Conservation (phyloP, 352 stramenopile genomes). For the Hyaloperonospora arabidopsidis region DNA sequence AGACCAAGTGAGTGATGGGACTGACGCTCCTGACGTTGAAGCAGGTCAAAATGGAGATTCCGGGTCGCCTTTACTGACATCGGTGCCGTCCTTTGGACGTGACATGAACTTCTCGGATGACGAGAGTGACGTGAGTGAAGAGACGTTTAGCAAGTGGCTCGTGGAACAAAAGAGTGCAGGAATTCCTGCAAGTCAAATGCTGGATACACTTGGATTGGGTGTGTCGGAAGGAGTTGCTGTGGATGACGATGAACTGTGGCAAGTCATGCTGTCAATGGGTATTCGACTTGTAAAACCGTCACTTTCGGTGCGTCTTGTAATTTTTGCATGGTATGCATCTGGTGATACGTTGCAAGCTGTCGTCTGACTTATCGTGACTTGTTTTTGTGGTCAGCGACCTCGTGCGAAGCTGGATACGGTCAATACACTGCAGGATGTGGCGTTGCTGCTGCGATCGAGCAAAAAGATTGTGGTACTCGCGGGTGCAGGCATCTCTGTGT, state of each 20-base stretch:
- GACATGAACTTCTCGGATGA: conserved; percentile 26
- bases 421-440: conserved; percentile 71
- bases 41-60: conserved; percentile 15
- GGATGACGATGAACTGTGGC: conserved; percentile 78
- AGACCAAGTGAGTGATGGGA: conserved; percentile 24
- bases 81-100: conserved; percentile 14
- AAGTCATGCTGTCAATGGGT: conserved; percentile 81
- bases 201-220: conserved; percentile 67
- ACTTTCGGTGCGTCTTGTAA: conserved; percentile 34
- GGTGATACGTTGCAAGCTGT: not conserved
- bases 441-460: conserved; percentile 52
- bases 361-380: conserved; percentile 1
- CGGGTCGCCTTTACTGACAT: conserved; percentile 2
- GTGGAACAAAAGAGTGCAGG: conserved; percentile 66
- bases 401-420: conserved; percentile 46
- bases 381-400: conserved; percentile 15
- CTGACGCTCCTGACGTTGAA: conserved; percentile 18
- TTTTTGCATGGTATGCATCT: not conserved
- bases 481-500: conserved; percentile 93
- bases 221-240: conserved; percentile 70
- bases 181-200: conserved; percentile 54
- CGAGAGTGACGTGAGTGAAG: conserved; percentile 49
- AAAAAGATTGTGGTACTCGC: conserved; percentile 90
- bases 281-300: conserved; percentile 68
- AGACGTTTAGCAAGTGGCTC: conserved; percentile 76